phyloP scores from a whole-genome alignment of 805 yeast species.

The Metschnikowia peoriensis region DNA sequence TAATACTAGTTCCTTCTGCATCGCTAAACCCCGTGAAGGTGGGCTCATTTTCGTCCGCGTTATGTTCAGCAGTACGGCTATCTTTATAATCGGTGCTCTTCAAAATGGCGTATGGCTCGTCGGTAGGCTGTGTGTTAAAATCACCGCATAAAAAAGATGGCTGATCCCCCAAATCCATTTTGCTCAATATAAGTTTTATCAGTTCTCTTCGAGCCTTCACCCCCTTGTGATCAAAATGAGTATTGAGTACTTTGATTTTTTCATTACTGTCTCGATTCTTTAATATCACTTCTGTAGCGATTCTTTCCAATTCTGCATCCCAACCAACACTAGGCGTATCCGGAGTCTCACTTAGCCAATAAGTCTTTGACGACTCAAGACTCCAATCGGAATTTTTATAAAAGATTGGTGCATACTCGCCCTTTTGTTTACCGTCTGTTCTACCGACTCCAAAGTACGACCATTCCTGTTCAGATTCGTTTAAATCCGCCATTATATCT shows the following conservation, averaged over 20 bases:
- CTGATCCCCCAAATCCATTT: constrained; percentile 32
- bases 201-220: constrained; percentile 34
- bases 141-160: constrained; percentile 44
- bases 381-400: constrained; percentile 32
- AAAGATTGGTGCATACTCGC: constrained; percentile 33
- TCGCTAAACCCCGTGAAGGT: constrained; percentile 52
- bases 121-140: constrained; percentile 41
- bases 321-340: constrained; percentile 38
- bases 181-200: constrained; percentile 36
- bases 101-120: constrained; percentile 41
- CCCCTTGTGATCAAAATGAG: constrained; percentile 44
- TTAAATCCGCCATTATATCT: constrained; percentile 29
- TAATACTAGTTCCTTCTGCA: constrained; percentile 28
- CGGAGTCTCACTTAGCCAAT: constrained; percentile 43
- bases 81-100: constrained; percentile 38
- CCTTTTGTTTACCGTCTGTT: constrained; percentile 13
- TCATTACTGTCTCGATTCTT: constrained; percentile 23
- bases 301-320: constrained; percentile 44
- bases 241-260: constrained; percentile 35
- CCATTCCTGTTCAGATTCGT: constrained; percentile 28
- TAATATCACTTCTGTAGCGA: constrained; percentile 38
- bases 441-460: constrained; percentile 26
- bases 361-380: constrained; percentile 29
- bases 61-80: constrained; percentile 29
- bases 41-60: constrained; percentile 40